Evolutionary conservation across 2,329 filamentous ascomycete genomes (phyloP).

Genomic region (Penicillium sp.): DNA sequence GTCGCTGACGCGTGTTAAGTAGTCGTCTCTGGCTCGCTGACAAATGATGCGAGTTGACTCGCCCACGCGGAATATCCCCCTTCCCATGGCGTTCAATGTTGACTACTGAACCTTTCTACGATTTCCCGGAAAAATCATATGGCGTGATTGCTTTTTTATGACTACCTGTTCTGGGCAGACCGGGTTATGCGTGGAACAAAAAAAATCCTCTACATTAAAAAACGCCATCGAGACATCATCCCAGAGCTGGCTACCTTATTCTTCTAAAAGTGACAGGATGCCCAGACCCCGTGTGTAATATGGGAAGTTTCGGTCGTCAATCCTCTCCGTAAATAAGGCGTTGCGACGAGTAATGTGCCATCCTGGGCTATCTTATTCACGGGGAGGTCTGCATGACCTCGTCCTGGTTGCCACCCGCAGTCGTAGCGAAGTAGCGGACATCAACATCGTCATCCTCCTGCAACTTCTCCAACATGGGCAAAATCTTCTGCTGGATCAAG

Average conservation of each 20-base stretch:
- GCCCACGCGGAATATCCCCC: not conserved
- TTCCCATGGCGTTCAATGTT: not conserved
- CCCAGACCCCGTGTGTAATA: slow-evolving; percentile 20
- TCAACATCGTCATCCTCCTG: slow-evolving; percentile 98
- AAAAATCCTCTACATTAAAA: slow-evolving; percentile 33
- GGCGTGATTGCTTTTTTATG: slow-evolving; percentile 22
- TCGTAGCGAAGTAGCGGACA: slow-evolving; percentile 95
- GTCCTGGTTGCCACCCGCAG: slow-evolving; percentile 63
- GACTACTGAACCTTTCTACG: not conserved
- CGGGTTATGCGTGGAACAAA: slow-evolving; percentile 26
- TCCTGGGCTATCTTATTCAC: slow-evolving; percentile 23
- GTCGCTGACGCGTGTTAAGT: slow-evolving; percentile 1
- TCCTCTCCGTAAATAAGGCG: slow-evolving; percentile 6
- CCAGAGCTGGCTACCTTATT: slow-evolving; percentile 34
- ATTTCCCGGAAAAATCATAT: slow-evolving; percentile 5
- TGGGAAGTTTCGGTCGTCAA: slow-evolving; percentile 19
- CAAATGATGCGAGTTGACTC: slow-evolving; percentile 16
- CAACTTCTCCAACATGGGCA: slow-evolving; percentile 89
- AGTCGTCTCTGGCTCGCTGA: slow-evolving; percentile 11
- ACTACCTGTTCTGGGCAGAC: slow-evolving; percentile 20
- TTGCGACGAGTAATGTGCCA: slow-evolving; percentile 6
- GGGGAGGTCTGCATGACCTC: slow-evolving; percentile 57
- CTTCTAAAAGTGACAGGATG: slow-evolving; percentile 35
- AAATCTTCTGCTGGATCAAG: slow-evolving; percentile 79
- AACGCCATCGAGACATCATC: slow-evolving; percentile 37